These are phyloP conservation scores for Euryodendron excelsum DNA, from an alignment of 148 eudicot genomes.

Conservation along the genomic window DNA sequence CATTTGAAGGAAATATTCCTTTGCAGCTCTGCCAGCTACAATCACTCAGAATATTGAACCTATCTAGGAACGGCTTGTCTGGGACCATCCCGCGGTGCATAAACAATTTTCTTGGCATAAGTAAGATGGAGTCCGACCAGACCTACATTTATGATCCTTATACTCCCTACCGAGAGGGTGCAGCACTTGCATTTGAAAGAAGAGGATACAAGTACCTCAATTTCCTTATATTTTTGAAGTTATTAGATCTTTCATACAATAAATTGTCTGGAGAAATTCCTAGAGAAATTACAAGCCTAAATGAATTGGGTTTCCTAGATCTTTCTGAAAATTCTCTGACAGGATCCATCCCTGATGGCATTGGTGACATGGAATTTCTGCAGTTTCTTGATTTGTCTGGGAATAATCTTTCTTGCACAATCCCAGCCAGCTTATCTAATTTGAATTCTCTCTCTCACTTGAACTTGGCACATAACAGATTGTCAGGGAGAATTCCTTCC, in stretches of 20 bases:
- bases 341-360: background rate
- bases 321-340: background rate
- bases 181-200: background rate
- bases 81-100: background rate
- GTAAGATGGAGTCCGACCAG: too few species aligned
- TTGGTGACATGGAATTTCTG: background rate
- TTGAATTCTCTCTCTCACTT: background rate
- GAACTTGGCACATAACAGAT: background rate
- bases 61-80: background rate
- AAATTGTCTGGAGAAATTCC: background rate
- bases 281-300: background rate
- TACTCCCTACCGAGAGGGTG: background rate
- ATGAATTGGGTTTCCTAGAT: background rate
- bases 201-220: fast-evolving
- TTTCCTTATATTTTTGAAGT: background rate
- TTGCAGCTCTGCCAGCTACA: background rate
- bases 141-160: background rate
- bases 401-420: background rate
- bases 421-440: background rate
- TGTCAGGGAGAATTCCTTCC: background rate
- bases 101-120: background rate
- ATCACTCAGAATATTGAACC: background rate
- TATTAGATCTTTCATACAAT: background rate
- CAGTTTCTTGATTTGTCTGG: background rate
- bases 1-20: background rate